Evolutionary conservation across 2,329 filamentous ascomycete genomes (phyloP), one percentile per base, ranked within the genome.

Genomic region (Diaporthe eres): DNA sequence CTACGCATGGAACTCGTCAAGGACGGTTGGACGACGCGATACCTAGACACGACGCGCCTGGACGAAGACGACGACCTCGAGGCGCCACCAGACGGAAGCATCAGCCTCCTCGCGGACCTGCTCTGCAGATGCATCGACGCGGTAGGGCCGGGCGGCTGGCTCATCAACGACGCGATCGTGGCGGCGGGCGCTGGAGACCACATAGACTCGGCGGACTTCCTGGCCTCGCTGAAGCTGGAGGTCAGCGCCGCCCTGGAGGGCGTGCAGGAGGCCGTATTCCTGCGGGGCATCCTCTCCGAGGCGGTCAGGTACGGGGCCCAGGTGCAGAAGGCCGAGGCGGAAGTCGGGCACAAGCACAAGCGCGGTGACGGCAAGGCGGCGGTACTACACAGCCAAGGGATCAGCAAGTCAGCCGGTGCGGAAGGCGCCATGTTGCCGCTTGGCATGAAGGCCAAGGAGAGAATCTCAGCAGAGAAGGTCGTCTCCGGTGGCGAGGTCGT

Each of bases 51-150:
- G 15, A 88, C 89, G 22, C 83, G 86, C 71, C 85, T 87, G 42
- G 87, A 90, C 53, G 80, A 83, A 19, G 83, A 86, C 34, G 84
- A 85, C n/a, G 87, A 88, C 10, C 82, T 83, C 15, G 82, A 86
- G 19, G 85, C 87, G 4, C 90, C 91, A 0, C 90, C 92, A 28
- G 92, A 95, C 79, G 90, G 91, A 68, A 91, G 92, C 71, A 93
- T 96, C 78, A 88, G 90, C 22, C 89, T 94, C 55, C 93, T 96
- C 77, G 91, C 93, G 22, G 91, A 93, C 78, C 87, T 96, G 5
- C 88, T 96, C 42, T 92, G 92, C 77, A 91, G 92, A 80, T 94
- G 94, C 77, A 88, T 96, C 58, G 94, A 96, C 83, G 92, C 94
- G 0, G 90, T 96, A 22, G 94, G 94, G 2, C 89, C 92, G 13